Base-by-base conservation (phyloP, 805 yeast genomes). In the Yarrowia alimentaria region DNA sequence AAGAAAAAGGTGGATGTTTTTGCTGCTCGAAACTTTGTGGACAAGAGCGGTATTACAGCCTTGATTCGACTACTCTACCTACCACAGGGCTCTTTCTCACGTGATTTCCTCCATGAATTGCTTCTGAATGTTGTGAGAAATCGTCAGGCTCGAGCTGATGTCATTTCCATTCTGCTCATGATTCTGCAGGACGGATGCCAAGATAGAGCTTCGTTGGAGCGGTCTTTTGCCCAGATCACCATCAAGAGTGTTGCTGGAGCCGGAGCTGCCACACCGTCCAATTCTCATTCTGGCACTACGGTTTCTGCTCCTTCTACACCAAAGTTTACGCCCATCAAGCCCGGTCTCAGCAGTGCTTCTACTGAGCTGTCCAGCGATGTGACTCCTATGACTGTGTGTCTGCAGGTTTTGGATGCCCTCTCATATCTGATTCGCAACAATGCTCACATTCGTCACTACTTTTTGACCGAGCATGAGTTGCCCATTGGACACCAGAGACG, bases 101-200 rank as follows among this genome's bases (percentile, higher is more conserved):
- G 57, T 17, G 88, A 80, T 52, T 67, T 74, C 1, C 71, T 85
- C 40, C 81, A 82, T 63, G 80, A 80, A 45, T 69, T 91, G 5
- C 70, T 89, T 51, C 78, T 77, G 17, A 79, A 76, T 55, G 61
- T 89, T 40, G 85, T 94, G 59, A 75, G 77, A 55, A 87, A 81
- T 65, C 85, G 85, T 63, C 94, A 84, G 56, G 84, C 85, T 5
- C 69, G 96, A 50, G 68, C 78, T 8, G 96, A 90, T 56, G 75
- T 87, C 12, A 71, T 89, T 62, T 80, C 83, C 33, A 67, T 83
- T 52, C 61, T 89, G 32, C 64, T 89, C 31, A 78, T 81, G 13
- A 74, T 89, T 34, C 67, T 90, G 26, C 83, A 81, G 53, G 96
- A 89, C 55, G 94, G 93, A n/a, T 68, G 83, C 5, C 60, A 62